Conservation (phyloP, 345 rosid species). For the Camelina neglecta region DNA sequence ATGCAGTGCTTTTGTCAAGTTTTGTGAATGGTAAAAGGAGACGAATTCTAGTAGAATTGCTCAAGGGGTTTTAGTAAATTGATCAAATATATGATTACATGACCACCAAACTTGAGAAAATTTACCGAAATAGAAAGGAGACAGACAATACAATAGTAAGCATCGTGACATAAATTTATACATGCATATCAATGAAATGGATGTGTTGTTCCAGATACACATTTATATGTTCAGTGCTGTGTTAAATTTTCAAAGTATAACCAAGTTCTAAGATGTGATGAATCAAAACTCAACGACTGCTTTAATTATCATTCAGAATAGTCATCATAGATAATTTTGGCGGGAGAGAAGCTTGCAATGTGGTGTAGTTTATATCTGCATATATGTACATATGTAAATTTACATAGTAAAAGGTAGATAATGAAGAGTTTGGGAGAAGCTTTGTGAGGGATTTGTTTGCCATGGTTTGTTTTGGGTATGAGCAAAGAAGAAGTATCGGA, state of each 20-base stretch:
- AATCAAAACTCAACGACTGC: slow-evolving; percentile 24
- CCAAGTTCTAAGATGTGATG: not conserved
- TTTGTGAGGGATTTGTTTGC: too few relatives aligned
- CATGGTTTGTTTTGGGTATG: too few relatives aligned
- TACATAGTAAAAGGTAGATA: too few relatives aligned
- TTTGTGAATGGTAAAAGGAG: not conserved
- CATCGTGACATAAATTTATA: too few relatives aligned
- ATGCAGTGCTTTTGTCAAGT: not conserved
- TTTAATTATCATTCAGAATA: not conserved
- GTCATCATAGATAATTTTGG: not conserved
- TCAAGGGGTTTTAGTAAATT: not conserved
- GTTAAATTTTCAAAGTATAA: not conserved
- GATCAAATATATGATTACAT: too few relatives aligned
- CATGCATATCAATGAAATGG: not conserved
- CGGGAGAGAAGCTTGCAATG: not conserved
- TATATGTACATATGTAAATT: too few relatives aligned
- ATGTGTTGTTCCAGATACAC: not conserved
- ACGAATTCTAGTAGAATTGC: not conserved
- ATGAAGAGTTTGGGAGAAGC: too few relatives aligned
- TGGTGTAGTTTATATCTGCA: too few relatives aligned
- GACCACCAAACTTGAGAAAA: not conserved
- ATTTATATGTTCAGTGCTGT: not conserved
- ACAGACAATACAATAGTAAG: not conserved
- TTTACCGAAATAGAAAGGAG: not conserved
- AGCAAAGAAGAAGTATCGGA: too few relatives aligned